Conservation (phyloP, 2,329 filamentous ascomycete genomes). For the Aspergillus felis region DNA sequence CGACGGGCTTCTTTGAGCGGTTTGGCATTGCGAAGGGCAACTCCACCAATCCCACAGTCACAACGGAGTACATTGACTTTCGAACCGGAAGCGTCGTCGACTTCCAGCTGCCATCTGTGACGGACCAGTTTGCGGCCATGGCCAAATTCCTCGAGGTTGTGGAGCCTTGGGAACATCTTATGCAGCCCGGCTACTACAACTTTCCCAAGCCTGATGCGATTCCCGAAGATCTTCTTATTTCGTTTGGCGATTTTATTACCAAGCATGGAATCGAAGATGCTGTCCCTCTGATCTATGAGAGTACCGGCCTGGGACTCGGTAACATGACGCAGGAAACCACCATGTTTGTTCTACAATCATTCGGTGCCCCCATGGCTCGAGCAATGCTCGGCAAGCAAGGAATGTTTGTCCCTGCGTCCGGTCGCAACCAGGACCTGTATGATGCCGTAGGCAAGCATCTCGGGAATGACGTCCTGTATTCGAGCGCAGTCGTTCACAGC, state of each 20-base stretch:
- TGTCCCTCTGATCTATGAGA: slow-evolving; percentile 11
- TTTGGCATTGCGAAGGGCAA: slow-evolving; percentile 13
- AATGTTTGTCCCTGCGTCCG: slow-evolving; percentile 26
- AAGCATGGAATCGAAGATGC: slow-evolving; percentile 18
- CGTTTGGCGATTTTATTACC: slow-evolving; percentile 19
- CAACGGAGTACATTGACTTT: slow-evolving; percentile 16
- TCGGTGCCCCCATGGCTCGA: slow-evolving; percentile 18
- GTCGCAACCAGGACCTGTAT: slow-evolving; percentile 42
- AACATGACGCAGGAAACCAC: slow-evolving; percentile 12
- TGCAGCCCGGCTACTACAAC: slow-evolving; percentile 14
- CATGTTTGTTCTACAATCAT: slow-evolving; percentile 12
- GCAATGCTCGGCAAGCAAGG: slow-evolving; percentile 28
- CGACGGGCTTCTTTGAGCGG: slow-evolving; percentile 17
- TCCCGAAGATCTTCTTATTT: slow-evolving; percentile 18
- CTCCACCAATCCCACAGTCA: neutral
- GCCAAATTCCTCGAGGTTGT: slow-evolving; percentile 16
- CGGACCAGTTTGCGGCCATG: slow-evolving; percentile 11
- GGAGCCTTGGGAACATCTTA: slow-evolving; percentile 15
- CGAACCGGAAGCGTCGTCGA: slow-evolving; percentile 10
- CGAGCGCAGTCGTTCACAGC: slow-evolving; percentile 29
- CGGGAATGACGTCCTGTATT: slow-evolving; percentile 38
- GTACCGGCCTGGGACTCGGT: slow-evolving; percentile 13
- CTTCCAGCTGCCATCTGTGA: slow-evolving; percentile 1
- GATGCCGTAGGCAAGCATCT: slow-evolving; percentile 36
- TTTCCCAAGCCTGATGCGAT: slow-evolving; percentile 14